Evolutionary conservation across 2,329 filamentous ascomycete species (phyloP).

Genomic region (Pseudogymnoascus sp.): DNA sequence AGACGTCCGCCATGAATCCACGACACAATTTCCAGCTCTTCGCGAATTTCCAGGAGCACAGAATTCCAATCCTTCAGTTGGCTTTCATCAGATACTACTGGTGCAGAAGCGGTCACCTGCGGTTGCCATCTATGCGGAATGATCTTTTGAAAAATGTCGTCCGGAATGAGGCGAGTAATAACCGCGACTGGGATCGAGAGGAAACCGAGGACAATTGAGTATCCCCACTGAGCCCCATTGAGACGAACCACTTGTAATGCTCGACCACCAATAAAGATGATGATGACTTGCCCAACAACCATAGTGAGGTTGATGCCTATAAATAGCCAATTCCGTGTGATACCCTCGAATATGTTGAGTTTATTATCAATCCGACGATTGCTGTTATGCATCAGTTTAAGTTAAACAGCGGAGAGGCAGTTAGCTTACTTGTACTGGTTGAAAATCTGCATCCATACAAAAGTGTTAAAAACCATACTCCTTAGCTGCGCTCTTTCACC

Average conservation of each 20-base stretch:
- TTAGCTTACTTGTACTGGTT: conserved; percentile 63
- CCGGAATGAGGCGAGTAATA: conserved; percentile 73
- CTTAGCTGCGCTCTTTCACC: conserved; percentile 38
- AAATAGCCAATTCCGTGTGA: conserved; percentile 82
- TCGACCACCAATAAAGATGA: conserved; percentile 74
- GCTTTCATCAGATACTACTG: not conserved
- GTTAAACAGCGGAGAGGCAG: conserved; percentile 16
- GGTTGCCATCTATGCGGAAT: conserved; percentile 18
- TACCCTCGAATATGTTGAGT: conserved; percentile 91
- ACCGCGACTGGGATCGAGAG: conserved; percentile 81
- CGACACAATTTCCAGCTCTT: not conserved
- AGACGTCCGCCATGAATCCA: not conserved
- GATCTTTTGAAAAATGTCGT: conserved; percentile 35
- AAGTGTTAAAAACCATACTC: conserved; percentile 61
- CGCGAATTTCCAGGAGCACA: not conserved
- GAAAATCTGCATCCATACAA: conserved; percentile 67
- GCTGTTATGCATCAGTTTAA: conserved; percentile 33
- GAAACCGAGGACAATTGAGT: conserved; percentile 74
- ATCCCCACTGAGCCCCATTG: conserved; percentile 72
- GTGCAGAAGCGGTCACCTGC: not conserved
- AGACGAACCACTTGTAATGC: conserved; percentile 62
- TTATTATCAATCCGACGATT: conserved; percentile 90
- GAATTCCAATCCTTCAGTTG: not conserved
- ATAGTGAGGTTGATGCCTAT: conserved; percentile 76
- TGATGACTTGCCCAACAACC: conserved; percentile 81